Base-by-base conservation (phyloP, 352 stramenopile species). In the Pythium utonaiense region DNA sequence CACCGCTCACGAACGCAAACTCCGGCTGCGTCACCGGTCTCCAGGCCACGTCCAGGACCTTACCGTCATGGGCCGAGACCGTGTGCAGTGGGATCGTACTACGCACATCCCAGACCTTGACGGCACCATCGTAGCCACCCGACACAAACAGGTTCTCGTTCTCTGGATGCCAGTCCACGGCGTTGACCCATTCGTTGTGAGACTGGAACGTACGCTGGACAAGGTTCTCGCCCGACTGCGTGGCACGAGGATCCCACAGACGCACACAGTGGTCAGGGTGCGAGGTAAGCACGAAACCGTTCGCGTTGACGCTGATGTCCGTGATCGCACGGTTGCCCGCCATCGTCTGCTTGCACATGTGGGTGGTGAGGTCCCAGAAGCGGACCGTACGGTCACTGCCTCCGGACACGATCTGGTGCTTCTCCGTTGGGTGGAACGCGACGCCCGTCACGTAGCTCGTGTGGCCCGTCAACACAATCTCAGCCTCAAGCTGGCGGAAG, bases 131-230 rank as follows among this genome's bases (percentile, higher is more conserved):
- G 59, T 95, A 95, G 30, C 75, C 72, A n/a, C 67, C 64, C 52
- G 83, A 95, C 24, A 84, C 67, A 55, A 93, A 93, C 22, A 93
- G 60, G 50, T 83, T 63, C 51, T 81, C 73, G 58, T 61, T 76
- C 42, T 69, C 50, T 34, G 78, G 70, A 57, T 91, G 78, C 83
- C 83, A 95, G 14, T 71, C 67, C 19, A 92, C 82, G 7, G 77
- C 78, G 56, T 78, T 93, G 24, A 95, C 83, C 86, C 86, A 95
- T 63, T 90, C 70, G 66, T 83, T 88, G 71, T 95, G 86, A 59
- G 83, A 95, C 54, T 83, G 75, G 69, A 93, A 93, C 27, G 81
- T 95, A 54, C 73, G 69, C 70, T 93, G 80, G 30, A 95, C 77
- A 51, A 89, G 60, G 63, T 66, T 89, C 47, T 92, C 83, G 31